Evolutionary conservation across 2,329 filamentous ascomycete genomes (phyloP).

Genomic region (Cadophora gregata): DNA sequence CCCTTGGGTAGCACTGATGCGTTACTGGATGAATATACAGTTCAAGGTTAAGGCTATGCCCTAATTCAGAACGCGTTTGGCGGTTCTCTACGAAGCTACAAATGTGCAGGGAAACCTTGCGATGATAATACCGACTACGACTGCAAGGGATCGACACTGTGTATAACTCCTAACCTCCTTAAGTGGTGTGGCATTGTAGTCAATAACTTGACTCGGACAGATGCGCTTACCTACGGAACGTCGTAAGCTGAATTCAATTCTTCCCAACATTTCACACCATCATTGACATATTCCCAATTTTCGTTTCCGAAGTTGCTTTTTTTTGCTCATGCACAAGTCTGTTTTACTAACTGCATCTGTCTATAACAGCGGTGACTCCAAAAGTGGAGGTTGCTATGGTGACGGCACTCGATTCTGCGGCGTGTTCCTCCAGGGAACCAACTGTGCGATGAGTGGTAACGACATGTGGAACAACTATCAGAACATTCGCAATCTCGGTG

Average conservation of each 20-base stretch:
- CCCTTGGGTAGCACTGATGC: neutral
- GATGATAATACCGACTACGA: neutral
- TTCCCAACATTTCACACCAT: too few relatives aligned
- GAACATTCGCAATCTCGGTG: slow-evolving; percentile 1
- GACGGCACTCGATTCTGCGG: neutral
- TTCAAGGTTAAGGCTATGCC: slow-evolving; percentile 1
- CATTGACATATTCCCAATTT: too few relatives aligned
- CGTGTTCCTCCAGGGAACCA: slow-evolving; percentile 2
- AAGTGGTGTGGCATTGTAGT: neutral
- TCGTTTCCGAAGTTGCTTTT: too few relatives aligned
- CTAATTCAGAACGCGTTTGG: neutral
- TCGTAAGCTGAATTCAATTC: slow-evolving; percentile 5
- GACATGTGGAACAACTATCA: slow-evolving; percentile 7
- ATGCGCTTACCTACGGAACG: neutral
- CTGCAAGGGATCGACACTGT: slow-evolving; percentile 10
- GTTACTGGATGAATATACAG: neutral
- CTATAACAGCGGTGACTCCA: neutral
- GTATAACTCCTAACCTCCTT: neutral
- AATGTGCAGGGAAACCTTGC: neutral
- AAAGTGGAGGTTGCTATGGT: neutral
- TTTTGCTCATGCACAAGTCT: too few relatives aligned
- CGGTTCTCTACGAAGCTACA: neutral
- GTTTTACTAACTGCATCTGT: too few relatives aligned
- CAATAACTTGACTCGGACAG: neutral
- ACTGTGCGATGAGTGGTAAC: slow-evolving; percentile 11